Evolutionary conservation across 768 basidiomycete genomes (phyloP).

Genomic region (Termitomyces sp.): DNA sequence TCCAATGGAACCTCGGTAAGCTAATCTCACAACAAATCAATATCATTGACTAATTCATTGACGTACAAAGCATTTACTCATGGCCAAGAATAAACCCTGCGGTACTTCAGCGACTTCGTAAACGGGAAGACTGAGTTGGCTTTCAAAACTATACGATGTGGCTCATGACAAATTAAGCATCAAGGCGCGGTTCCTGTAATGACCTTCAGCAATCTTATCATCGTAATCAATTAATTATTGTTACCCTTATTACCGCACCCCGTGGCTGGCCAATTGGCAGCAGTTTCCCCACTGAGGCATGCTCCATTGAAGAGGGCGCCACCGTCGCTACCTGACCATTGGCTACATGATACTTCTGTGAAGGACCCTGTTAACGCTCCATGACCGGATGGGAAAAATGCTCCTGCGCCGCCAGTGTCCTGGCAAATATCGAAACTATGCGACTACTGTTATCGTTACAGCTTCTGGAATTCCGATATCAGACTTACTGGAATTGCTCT

Average conservation of each 20-base stretch:
- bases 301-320: slow-evolving; percentile 40
- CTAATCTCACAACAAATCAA: not conserved
- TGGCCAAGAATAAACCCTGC: slow-evolving; percentile 36
- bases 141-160: not conserved
- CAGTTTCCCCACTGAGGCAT: slow-evolving; percentile 45
- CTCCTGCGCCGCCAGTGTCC: slow-evolving; percentile 45
- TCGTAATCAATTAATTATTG: not conserved
- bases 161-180: not conserved
- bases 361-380: slow-evolving; percentile 50
- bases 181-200: slow-evolving; percentile 16
- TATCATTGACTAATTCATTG: slow-evolving; percentile 3
- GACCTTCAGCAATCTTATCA: slow-evolving; percentile 1
- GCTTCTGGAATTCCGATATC: not conserved
- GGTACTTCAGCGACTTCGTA: slow-evolving; percentile 24
- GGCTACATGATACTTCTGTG: slow-evolving; percentile 50
- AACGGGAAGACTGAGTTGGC: slow-evolving; percentile 11
- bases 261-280: slow-evolving; percentile 44
- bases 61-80: slow-evolving; percentile 18
- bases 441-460: not conserved
- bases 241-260: slow-evolving; percentile 53
- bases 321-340: slow-evolving; percentile 55
- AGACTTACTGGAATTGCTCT: slow-evolving; percentile 44
- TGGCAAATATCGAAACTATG: slow-evolving; percentile 56
- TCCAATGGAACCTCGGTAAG: not conserved
- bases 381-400: slow-evolving; percentile 55